Conservation (phyloP, 140 eudicot species). For the Anethum foeniculum region DNA sequence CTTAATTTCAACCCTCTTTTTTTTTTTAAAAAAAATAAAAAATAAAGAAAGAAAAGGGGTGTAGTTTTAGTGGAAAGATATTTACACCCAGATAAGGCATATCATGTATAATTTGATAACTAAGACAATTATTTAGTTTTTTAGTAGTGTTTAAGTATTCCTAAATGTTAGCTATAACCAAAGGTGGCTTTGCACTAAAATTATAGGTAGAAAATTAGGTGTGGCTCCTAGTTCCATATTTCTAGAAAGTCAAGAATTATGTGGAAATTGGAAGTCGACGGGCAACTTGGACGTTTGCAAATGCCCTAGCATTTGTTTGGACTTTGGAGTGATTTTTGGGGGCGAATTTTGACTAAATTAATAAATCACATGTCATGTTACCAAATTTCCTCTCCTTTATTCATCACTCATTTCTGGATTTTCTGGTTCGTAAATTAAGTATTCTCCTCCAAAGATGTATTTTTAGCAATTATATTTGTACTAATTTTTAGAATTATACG, state of each 20-base stretch:
- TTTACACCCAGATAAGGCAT: no score
- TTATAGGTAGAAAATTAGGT: background rate
- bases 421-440: no score
- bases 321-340: background rate
- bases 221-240: background rate
- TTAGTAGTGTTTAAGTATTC: background rate
- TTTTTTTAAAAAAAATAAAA: no score
- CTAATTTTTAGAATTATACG: no score
- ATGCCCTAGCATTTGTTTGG: background rate
- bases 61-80: no score
- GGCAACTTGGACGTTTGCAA: background rate
- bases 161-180: background rate
- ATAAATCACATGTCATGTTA: background rate
- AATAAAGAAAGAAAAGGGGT: no score
- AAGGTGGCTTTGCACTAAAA: background rate
- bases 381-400: background rate
- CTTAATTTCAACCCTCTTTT: no score
- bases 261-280: background rate
- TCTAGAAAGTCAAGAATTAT: background rate
- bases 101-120: no score
- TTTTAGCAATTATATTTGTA: no score
- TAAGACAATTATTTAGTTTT: no score
- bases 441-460: no score
- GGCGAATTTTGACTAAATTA: background rate
- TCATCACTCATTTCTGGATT: no score